Conservation (phyloP, 441 rosid species). For the Corymbia citriodora region DNA sequence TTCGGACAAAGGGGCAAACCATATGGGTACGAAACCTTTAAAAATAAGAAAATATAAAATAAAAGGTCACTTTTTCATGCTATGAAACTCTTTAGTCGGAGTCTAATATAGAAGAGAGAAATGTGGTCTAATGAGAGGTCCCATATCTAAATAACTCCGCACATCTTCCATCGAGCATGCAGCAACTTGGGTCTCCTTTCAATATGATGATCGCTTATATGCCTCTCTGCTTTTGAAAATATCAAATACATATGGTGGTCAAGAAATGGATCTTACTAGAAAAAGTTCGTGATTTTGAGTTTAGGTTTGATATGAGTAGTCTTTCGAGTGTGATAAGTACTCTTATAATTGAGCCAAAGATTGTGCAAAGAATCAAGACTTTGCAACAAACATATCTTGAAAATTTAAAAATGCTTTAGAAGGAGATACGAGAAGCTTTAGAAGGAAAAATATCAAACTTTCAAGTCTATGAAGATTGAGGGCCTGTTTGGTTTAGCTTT, state of each 20-base stretch:
- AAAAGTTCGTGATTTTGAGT: background rate
- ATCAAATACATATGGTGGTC: background rate
- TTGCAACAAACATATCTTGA: background rate
- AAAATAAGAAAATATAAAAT: background rate
- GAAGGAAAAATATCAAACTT: background rate
- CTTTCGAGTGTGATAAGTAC: background rate
- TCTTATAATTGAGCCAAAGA: background rate
- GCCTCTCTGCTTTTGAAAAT: background rate
- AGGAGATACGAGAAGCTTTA: background rate
- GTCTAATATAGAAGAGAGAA: background rate
- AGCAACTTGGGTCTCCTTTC: background rate
- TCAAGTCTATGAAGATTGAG: background rate
- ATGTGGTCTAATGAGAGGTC: background rate
- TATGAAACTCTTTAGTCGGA: background rate
- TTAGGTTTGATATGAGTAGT: background rate
- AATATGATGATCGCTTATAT: background rate
- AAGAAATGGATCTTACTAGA: background rate
- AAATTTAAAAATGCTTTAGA: background rate
- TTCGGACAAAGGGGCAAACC: background rate
- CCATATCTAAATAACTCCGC: background rate
- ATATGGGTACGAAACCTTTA: background rate
- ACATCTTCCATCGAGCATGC: background rate
- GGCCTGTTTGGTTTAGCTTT: too few species aligned
- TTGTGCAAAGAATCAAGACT: background rate
- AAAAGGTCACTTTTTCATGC: background rate